phyloP scores from a whole-genome alignment of 192 early-diverging fungal species.

The Mortierella alpina region DNA sequence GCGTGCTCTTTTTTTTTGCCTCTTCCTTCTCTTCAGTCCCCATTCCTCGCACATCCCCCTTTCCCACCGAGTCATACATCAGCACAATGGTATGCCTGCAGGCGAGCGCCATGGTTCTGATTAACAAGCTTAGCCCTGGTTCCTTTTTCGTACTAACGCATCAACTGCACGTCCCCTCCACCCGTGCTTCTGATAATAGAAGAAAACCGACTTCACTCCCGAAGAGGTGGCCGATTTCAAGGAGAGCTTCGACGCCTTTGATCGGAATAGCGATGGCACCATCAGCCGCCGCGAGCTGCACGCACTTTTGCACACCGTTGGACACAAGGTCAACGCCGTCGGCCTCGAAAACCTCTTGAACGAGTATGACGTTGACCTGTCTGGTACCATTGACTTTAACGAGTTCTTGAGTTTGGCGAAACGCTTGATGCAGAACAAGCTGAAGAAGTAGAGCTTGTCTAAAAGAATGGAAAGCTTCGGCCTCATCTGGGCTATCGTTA shows the following conservation, averaged over 20 bases:
- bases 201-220: conserved; percentile 1
- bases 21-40: conserved; percentile 4
- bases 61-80: neutral
- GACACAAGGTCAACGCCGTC: conserved; percentile 36
- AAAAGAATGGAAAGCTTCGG: neutral
- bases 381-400: conserved; percentile 28
- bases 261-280: conserved; percentile 29
- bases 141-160: neutral
- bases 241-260: conserved; percentile 50
- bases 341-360: conserved; percentile 26
- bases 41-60: neutral
- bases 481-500: neutral
- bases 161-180: neutral
- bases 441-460: neutral
- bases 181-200: neutral
- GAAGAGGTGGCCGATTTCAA: conserved; percentile 22
- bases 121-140: neutral
- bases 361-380: conserved; percentile 23
- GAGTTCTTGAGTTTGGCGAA: conserved; percentile 20
- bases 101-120: neutral
- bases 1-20: conserved; percentile 2
- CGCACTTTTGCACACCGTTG: conserved; percentile 43
- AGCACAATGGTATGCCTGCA: neutral
- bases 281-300: conserved; percentile 38
- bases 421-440: conserved; percentile 32